Evolutionary conservation across 352 stramenopile genomes (phyloP).

Genomic region (Thraustochytrium sp.): DNA sequence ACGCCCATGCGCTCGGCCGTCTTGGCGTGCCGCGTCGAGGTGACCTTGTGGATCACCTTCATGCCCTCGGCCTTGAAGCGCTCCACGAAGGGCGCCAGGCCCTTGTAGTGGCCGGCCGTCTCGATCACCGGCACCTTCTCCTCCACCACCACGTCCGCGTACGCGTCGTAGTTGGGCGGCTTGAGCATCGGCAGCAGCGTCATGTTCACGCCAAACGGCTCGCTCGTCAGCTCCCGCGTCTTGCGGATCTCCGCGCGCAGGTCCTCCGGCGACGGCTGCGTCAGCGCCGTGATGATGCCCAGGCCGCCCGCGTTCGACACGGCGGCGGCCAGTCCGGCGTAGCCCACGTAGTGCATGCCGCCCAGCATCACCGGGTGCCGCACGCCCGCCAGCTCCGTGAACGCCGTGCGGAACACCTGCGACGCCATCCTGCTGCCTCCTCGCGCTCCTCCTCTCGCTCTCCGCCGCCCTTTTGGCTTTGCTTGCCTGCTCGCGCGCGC

Average conservation of each 20-base stretch:
- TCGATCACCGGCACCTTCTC: constrained; percentile 52
- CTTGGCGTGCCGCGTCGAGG: constrained; percentile 52
- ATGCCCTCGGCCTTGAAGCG: constrained; percentile 53
- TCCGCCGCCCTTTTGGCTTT: background rate
- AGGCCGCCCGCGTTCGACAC: constrained; percentile 54
- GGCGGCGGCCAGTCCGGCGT: constrained; percentile 50
- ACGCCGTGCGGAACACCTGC: constrained; percentile 47
- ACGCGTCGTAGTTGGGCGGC: constrained; percentile 50
- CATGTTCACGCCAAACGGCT: constrained; percentile 55
- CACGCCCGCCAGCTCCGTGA: constrained; percentile 52
- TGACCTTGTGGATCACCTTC: constrained; percentile 56
- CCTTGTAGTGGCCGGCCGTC: constrained; percentile 50
- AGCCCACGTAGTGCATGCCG: constrained; percentile 55
- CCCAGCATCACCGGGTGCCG: constrained; percentile 54
- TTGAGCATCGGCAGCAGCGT: constrained; percentile 53
- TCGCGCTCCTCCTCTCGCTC: background rate
- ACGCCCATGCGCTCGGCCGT: constrained; percentile 53
- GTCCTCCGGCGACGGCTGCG: constrained; percentile 40
- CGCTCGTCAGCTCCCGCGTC: constrained; percentile 48
- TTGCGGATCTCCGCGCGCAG: constrained; percentile 50
- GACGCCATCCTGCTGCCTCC: background rate
- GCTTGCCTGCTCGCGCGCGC: background rate
- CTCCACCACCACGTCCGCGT: constrained; percentile 50
- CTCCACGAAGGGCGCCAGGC: constrained; percentile 51
- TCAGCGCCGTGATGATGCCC: constrained; percentile 51